Percentiles rank a stretch among this genome's conserved stretches.
Conservation (phyloP, 2,329 filamentous ascomycete species). For the Trichophyton rubrum region DNA sequence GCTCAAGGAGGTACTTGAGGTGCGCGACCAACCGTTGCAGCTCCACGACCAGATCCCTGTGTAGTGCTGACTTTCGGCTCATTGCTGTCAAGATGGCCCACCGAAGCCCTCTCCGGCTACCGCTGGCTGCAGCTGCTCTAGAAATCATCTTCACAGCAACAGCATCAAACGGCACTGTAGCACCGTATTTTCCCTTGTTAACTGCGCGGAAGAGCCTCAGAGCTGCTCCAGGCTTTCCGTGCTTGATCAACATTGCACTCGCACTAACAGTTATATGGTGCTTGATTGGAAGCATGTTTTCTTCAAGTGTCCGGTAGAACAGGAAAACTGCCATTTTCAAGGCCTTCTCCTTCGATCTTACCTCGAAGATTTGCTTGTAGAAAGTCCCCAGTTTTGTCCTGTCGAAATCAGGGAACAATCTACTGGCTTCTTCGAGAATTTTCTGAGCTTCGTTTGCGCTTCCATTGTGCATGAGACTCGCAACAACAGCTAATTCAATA, state of each 20-base stretch:
- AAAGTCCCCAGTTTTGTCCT: slow-evolving; percentile 23
- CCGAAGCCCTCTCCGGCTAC: slow-evolving; percentile 26
- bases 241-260: slow-evolving; percentile 20
- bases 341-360: slow-evolving; percentile 16
- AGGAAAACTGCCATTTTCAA: slow-evolving; percentile 27
- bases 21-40: slow-evolving; percentile 16
- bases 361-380: slow-evolving; percentile 25
- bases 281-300: slow-evolving; percentile 23
- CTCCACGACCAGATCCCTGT: slow-evolving; percentile 25
- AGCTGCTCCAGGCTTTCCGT: slow-evolving; percentile 19
- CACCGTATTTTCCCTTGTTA: slow-evolving; percentile 28
- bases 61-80: slow-evolving; percentile 22
- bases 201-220: slow-evolving; percentile 25
- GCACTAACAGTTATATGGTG: slow-evolving; percentile 24
- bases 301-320: slow-evolving; percentile 27
- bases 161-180: slow-evolving; percentile 23
- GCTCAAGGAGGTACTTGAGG: background rate
- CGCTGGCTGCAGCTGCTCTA: slow-evolving; percentile 22
- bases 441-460: slow-evolving; percentile 21
- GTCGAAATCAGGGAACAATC: slow-evolving; percentile 15
- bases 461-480: slow-evolving; percentile 24
- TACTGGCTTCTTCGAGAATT: slow-evolving; percentile 23
- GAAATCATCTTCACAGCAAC: slow-evolving; percentile 28
- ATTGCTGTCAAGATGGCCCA: slow-evolving; percentile 31
- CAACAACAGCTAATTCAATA: slow-evolving; percentile 27